phyloP scores from a whole-genome alignment of 192 early-diverging fungal genomes.

The Coemansia reversa region DNA sequence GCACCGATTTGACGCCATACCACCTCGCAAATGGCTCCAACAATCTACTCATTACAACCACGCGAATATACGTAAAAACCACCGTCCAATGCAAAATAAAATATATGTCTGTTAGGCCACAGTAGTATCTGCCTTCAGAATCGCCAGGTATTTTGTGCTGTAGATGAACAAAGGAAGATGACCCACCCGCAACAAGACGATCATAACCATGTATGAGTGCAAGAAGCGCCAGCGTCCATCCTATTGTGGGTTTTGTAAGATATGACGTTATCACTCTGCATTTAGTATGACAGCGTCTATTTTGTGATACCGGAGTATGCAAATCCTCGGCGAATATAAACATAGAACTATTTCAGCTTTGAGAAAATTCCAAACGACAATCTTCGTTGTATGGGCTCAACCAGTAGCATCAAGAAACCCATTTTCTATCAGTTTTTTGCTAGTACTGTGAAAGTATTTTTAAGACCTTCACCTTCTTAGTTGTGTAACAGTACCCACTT shows the following conservation, averaged over 20 bases:
- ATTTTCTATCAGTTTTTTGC: too few relatives aligned
- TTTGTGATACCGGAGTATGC: too few relatives aligned
- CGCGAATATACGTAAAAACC: conserved; percentile 68
- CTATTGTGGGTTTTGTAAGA: conserved; percentile 1
- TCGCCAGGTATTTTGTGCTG: conserved; percentile 40
- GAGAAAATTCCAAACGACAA: too few relatives aligned
- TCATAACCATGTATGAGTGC: conserved; percentile 38
- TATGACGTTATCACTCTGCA: too few relatives aligned
- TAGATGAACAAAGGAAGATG: conserved; percentile 36
- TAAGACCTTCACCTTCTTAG: neutral
- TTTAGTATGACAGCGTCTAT: too few relatives aligned
- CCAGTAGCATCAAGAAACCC: neutral
- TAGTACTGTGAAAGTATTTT: too few relatives aligned
- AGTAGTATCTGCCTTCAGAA: conserved; percentile 40
- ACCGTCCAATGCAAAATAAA: conserved; percentile 65
- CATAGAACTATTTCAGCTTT: too few relatives aligned
- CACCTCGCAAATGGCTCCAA: conserved; percentile 40
- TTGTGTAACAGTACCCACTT: too few relatives aligned
- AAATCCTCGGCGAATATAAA: too few relatives aligned
- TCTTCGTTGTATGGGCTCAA: too few relatives aligned
- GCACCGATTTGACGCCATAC: conserved; percentile 33
- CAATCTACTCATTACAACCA: conserved; percentile 38
- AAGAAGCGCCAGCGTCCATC: conserved; percentile 29
- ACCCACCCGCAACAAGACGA: conserved; percentile 11
- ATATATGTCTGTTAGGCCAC: conserved; percentile 39